These are phyloP conservation scores for Rhizopogon vinicolor DNA, from an alignment of 768 basidiomycete species.

Conservation along the genomic window DNA sequence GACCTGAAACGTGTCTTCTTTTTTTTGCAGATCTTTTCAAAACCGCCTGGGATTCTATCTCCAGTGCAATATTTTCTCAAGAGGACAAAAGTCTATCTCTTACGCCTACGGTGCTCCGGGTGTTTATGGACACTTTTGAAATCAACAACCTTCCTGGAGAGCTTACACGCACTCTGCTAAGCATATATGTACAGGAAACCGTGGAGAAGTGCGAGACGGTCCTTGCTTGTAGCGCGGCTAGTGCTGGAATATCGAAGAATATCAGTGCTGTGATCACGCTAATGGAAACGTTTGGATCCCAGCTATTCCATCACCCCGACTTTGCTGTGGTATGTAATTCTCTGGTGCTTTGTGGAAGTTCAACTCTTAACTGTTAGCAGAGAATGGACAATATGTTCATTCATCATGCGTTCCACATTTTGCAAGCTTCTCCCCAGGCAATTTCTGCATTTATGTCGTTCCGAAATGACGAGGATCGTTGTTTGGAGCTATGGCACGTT, in stretches of 20 bases:
- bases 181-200: constrained; percentile 11
- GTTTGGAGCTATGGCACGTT: constrained; percentile 40
- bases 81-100: not conserved
- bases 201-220: constrained; percentile 27
- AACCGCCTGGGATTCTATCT: constrained; percentile 43
- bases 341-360: not conserved
- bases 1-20: not conserved
- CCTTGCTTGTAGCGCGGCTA: constrained; percentile 8
- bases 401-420: constrained; percentile 33
- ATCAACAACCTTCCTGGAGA: constrained; percentile 42
- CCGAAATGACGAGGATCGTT: constrained; percentile 27
- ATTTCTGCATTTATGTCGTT: constrained; percentile 15
- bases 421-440: constrained; percentile 31
- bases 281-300: constrained; percentile 47
- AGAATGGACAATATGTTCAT: constrained; percentile 40
- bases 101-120: not conserved
- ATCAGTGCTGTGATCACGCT: constrained; percentile 34
- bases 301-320: constrained; percentile 40
- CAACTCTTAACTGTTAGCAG: constrained; percentile 23
- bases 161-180: constrained; percentile 8
- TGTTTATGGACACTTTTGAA: not conserved
- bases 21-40: constrained; percentile 38
- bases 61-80: constrained; percentile 9
- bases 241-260: constrained; percentile 7
- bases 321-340: constrained; percentile 40